Percentiles rank a stretch among this genome's conserved stretches.
Evolutionary conservation across 129 eudicot species (phyloP).

Genomic region (Saussurea involucrata): DNA sequence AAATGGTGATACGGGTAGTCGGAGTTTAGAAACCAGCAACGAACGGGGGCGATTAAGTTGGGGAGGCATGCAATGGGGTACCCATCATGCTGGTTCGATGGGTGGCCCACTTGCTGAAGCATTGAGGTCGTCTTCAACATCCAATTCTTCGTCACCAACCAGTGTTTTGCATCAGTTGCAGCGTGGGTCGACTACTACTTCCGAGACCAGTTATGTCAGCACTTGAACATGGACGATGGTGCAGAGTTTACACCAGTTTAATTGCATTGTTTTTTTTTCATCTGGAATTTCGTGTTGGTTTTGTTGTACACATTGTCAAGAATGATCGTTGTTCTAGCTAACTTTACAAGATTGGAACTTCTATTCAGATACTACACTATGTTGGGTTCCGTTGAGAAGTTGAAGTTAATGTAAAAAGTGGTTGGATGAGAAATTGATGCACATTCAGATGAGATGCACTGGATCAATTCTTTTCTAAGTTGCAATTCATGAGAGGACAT

Average conservation of each 20-base stretch:
- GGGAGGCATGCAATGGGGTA: slow-evolving; percentile 60
- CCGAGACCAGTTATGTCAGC: slow-evolving; percentile 62
- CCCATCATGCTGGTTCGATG: slow-evolving; percentile 51
- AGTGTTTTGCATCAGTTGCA: slow-evolving; percentile 69
- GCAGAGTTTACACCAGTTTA: not conserved
- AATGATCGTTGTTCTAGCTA: not conserved
- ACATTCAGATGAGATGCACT: too few species aligned
- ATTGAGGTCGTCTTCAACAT: slow-evolving; percentile 57
- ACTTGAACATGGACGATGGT: slow-evolving; percentile 34
- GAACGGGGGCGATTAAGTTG: slow-evolving; percentile 43
- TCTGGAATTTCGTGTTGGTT: slow-evolving; percentile 10
- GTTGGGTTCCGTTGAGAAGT: too few species aligned
- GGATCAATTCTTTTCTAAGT: too few species aligned
- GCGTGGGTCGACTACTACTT: slow-evolving; percentile 33
- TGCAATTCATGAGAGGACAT: too few species aligned
- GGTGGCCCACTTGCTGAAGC: slow-evolving; percentile 98
- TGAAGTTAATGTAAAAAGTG: too few species aligned
- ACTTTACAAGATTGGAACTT: slow-evolving; percentile 4
- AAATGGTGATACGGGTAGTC: slow-evolving; percentile 22
- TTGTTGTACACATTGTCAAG: slow-evolving; percentile 21
- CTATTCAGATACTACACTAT: too few species aligned
- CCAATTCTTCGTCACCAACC: slow-evolving; percentile 54
- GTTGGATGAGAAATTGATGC: too few species aligned
- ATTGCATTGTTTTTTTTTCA: not conserved
- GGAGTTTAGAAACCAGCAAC: slow-evolving; percentile 20